phyloP scores from a whole-genome alignment of 495 filamentous ascomycete species.

The Tetracladium marchalianum region DNA sequence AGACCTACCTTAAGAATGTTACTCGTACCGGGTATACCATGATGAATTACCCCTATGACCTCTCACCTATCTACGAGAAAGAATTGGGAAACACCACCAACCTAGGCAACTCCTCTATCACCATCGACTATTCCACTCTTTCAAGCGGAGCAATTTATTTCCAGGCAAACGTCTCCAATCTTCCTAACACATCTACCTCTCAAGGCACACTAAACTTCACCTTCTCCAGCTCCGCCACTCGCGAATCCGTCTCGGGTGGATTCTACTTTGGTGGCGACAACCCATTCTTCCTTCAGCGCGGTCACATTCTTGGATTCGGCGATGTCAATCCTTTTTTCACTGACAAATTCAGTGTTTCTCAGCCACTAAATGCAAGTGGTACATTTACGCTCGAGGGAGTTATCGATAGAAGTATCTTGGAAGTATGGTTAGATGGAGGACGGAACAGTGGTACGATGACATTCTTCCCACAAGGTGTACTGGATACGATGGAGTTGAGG shows the following conservation, averaged over 20 bases:
- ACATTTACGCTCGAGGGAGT: conserved; percentile 29
- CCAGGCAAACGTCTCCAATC: conserved; percentile 31
- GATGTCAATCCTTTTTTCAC: conserved; percentile 36
- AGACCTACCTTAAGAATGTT: conserved; percentile 33
- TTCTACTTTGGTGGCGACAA: conserved; percentile 35
- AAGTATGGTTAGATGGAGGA: conserved; percentile 39
- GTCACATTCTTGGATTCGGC: conserved; percentile 28
- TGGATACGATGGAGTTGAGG: conserved; percentile 30
- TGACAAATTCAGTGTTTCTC: conserved; percentile 31
- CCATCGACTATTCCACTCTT: conserved; percentile 30
- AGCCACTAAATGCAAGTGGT: conserved; percentile 23
- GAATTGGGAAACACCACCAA: conserved; percentile 20
- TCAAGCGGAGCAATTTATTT: conserved; percentile 36
- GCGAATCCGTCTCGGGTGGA: conserved; percentile 36
- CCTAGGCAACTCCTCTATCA: conserved; percentile 26
- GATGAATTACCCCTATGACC: conserved; percentile 27
- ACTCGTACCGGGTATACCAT: conserved; percentile 33
- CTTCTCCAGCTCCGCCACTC: conserved; percentile 34
- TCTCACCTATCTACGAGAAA: conserved; percentile 23
- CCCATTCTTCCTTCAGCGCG: conserved; percentile 36
- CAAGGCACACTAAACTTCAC: conserved; percentile 37
- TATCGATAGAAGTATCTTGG: conserved; percentile 39
- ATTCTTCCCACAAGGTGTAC: conserved; percentile 32
- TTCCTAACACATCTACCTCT: conserved; percentile 24
- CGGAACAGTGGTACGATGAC: conserved; percentile 31